Evolutionary conservation across 2,329 filamentous ascomycete species (phyloP), one percentile per base, ranked within the genome.

Genomic region (Penicillium griseofulvum): DNA sequence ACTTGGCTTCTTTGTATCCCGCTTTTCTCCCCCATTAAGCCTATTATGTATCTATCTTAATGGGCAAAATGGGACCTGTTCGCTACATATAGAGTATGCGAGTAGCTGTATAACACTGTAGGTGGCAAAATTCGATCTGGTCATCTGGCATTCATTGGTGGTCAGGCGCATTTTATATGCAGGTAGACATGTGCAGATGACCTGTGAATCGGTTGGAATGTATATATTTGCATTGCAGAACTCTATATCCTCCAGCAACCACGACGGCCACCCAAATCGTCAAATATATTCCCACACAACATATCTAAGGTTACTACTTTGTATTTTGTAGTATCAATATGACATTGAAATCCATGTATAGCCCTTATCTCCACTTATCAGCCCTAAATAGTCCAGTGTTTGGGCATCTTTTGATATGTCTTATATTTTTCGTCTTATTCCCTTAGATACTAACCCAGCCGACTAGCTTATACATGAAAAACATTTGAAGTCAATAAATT

Each of bases 11-110:
- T 50, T 48, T 57, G 49, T 49, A 55, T 56, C 43, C 41, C 36
- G 29, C 28, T 45, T 22, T 31, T 43, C 19, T 43, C 39, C 43
- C 54, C 53, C 52, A 56, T 64, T 56, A 60, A 49, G 59, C 65
- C 61, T 65, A 54, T 68, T 57, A 63, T 69, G 65, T 68, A 69
- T 55, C 59, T 70, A 67, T 57, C 59, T 44, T 65, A 68, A 64
- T 67, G 59, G 64, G 63, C 57, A 65, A 68, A 70, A 66, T 64
- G 60, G 58, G 59, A 66, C 55, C 44, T 65, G 61, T 56, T 63
- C 52, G 58, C 62, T 64, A 56, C 52, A 55, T 26, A 43, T 34
- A 22, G 16, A 24, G 19, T 43, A 26, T 26, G 14, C 24, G 22
- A 22, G n/a, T 54, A 56, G 46, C 45, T 16, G 14, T 19, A 17